phyloP scores from a whole-genome alignment of 495 filamentous ascomycete genomes.

The Lasiosphaeria ovina region DNA sequence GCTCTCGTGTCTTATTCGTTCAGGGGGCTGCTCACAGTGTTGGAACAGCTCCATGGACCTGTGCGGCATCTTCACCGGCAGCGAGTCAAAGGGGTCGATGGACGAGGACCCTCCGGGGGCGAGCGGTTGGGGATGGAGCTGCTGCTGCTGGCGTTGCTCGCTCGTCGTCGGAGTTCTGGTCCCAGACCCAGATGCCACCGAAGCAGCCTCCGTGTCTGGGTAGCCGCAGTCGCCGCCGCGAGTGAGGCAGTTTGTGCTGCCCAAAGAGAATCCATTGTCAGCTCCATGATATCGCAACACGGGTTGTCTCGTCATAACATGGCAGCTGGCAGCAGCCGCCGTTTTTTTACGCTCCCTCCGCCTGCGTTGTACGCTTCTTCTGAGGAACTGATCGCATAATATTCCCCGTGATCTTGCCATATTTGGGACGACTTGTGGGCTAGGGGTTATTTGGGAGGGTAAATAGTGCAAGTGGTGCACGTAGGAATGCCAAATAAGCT shows the following conservation, averaged over 20 bases:
- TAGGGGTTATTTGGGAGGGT: too few relatives aligned
- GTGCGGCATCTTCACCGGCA: conserved; percentile 24
- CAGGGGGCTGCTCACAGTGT: conserved; percentile 18
- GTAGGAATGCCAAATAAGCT: too few relatives aligned
- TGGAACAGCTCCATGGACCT: conserved; percentile 25
- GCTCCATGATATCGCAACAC: too few relatives aligned
- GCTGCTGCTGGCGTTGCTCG: too few relatives aligned
- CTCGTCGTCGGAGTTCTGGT: background rate
- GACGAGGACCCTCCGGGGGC: conserved; percentile 8
- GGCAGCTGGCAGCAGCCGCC: too few relatives aligned
- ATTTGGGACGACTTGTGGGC: too few relatives aligned
- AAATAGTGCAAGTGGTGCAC: too few relatives aligned
- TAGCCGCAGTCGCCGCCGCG: conserved; percentile 37
- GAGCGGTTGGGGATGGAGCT: background rate
- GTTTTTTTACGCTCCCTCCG: too few relatives aligned
- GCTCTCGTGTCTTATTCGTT: background rate
- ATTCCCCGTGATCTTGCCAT: too few relatives aligned
- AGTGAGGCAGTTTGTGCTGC: conserved; percentile 34
- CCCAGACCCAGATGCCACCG: background rate
- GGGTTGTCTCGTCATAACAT: too few relatives aligned
- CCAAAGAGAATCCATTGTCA: background rate
- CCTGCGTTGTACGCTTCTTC: too few relatives aligned
- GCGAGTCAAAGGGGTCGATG: conserved; percentile 22
- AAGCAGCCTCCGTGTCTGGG: conserved; percentile 3
- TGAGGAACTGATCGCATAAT: too few relatives aligned